Evolutionary conservation across 345 rosid species (phyloP).

Genomic region (Triadica sebifera): DNA sequence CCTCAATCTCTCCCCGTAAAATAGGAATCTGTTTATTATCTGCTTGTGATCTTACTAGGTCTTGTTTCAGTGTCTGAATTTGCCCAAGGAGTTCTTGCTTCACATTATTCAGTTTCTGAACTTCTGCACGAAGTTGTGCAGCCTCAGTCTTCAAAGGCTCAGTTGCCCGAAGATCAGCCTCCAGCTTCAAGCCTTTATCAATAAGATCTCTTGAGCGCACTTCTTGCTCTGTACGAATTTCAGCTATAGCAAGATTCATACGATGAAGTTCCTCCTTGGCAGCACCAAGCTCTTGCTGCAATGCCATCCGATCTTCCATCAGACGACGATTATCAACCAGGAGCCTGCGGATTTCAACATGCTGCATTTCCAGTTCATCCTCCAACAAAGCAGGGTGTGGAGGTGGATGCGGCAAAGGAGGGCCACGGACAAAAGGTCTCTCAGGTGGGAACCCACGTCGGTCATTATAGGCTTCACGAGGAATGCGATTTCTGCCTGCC

Average conservation of each 20-base stretch:
- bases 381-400: conserved; percentile 78
- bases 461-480: conserved; percentile 61
- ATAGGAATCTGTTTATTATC: conserved; percentile 76
- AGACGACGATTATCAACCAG: conserved; percentile 70
- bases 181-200: conserved; percentile 80
- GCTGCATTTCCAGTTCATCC: conserved; percentile 86
- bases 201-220: conserved; percentile 61
- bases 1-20: conserved; percentile 62
- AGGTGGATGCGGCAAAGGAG: conserved; percentile 52
- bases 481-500: conserved; percentile 81
- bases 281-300: conserved; percentile 70
- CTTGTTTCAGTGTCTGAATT: conserved; percentile 70
- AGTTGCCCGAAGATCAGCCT: conserved; percentile 74
- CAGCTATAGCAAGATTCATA: conserved; percentile 58
- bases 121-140: conserved; percentile 61
- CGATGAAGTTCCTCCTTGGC: conserved; percentile 90
- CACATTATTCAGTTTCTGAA: conserved; percentile 60
- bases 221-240: conserved; percentile 72
- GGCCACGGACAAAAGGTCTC: conserved; percentile 62
- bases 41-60: conserved; percentile 55
- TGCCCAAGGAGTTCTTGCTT: conserved; percentile 73
- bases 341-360: conserved; percentile 70
- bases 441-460: conserved; percentile 64
- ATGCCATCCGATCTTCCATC: conserved; percentile 65
- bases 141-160: conserved; percentile 81